Evolutionary conservation across 306 rosid genomes (phyloP).

Genomic region (Cicer judaicum): DNA sequence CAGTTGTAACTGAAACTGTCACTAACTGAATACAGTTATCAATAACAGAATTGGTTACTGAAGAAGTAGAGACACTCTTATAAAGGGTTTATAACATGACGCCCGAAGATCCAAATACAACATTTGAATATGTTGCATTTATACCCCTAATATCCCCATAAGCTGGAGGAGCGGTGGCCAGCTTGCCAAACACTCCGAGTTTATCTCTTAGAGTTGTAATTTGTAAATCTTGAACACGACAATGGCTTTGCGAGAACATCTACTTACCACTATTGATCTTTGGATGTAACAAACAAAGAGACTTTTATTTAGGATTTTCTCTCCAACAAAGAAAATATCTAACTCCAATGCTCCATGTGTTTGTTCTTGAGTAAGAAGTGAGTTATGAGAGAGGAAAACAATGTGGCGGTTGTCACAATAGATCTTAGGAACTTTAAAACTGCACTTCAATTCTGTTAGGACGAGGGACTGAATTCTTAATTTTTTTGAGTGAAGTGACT

Average conservation of each 20-base stretch:
- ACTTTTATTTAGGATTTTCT: neutral
- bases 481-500: neutral
- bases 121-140: no score
- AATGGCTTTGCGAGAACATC: neutral
- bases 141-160: no score
- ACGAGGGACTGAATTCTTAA: no score
- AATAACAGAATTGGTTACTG: no score
- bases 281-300: neutral
- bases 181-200: neutral
- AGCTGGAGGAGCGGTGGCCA: neutral
- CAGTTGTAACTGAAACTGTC: no score
- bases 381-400: neutral
- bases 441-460: no score
- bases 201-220: neutral
- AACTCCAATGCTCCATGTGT: neutral
- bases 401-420: neutral
- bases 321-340: neutral
- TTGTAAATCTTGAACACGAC: neutral
- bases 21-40: no score
- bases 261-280: neutral
- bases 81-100: no score
- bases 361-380: neutral
- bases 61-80: no score
- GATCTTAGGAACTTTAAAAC: no score
- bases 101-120: no score